Percentiles rank a stretch among this genome's conserved stretches.
These are phyloP conservation scores for Cryphonectria nitschkei DNA, from an alignment of 2,329 filamentous ascomycete species.

Conservation along the genomic window DNA sequence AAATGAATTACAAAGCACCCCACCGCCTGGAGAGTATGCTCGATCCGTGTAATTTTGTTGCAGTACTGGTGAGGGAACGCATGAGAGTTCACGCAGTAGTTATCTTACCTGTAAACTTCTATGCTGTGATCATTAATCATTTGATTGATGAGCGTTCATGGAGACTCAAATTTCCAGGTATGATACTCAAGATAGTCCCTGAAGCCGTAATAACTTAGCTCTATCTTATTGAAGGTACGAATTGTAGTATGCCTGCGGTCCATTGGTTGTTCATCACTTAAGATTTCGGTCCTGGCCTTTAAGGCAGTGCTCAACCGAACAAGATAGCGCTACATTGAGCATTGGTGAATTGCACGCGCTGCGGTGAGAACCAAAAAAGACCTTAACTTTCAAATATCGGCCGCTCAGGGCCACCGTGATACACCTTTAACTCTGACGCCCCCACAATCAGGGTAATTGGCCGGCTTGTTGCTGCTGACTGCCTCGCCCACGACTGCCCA, in stretches of 20 bases:
- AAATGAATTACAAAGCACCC: background rate
- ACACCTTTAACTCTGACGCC: background rate
- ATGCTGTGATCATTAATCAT: background rate
- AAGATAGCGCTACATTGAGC: background rate
- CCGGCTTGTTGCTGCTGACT: background rate
- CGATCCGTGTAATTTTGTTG: background rate
- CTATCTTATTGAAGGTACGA: background rate
- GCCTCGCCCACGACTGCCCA: background rate
- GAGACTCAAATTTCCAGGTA: too few relatives aligned
- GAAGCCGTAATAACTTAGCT: background rate
- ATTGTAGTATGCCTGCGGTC: background rate
- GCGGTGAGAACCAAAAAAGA: background rate
- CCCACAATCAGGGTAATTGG: background rate
- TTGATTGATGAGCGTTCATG: too few relatives aligned
- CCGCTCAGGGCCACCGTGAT: background rate
- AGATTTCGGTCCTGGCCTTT: background rate
- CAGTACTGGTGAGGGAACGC: background rate
- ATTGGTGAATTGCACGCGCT: background rate
- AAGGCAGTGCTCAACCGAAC: background rate
- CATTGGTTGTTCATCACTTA: background rate
- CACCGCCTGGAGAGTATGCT: background rate
- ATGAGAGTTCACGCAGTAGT: background rate
- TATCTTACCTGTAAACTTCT: background rate
- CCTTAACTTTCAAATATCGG: background rate
- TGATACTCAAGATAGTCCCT: background rate